Conservation (phyloP, 306 rosid species). For the Mucuna pruriens region DNA sequence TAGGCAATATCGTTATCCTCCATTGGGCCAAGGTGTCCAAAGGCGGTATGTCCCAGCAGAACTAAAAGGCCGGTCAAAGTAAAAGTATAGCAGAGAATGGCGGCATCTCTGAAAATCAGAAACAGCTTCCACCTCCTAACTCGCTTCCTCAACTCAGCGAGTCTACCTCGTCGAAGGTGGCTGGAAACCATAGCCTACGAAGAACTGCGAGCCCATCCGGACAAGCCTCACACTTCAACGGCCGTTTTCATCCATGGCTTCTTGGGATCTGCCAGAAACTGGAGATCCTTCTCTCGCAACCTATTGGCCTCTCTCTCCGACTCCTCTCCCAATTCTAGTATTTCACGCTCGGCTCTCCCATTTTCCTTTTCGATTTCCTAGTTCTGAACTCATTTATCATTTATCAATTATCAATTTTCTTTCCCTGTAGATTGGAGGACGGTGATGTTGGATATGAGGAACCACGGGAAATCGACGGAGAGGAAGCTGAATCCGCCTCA, state of each 20-base stretch:
- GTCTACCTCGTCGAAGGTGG: conserved; percentile 26
- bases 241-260: conserved; percentile 88
- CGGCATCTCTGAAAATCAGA: conserved; percentile 50
- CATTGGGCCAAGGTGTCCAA: neutral
- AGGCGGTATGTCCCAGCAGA: neutral
- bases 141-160: conserved; percentile 58
- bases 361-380: neutral
- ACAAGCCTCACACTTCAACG: conserved; percentile 66
- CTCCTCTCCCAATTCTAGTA: conserved; percentile 71
- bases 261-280: conserved; percentile 79
- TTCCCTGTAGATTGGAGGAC: conserved; percentile 68
- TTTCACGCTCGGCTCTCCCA: neutral
- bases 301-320: conserved; percentile 65
- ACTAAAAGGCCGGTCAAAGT: neutral
- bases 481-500: conserved; percentile 68
- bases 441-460: conserved; percentile 88
- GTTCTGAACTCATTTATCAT: neutral
- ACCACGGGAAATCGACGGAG: conserved; percentile 81
- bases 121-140: conserved; percentile 37
- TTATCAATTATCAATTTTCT: neutral
- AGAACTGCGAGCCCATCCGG: conserved; percentile 59
- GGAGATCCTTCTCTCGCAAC: conserved; percentile 82
- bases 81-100: conserved; percentile 49
- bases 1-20: neutral
- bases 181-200: conserved; percentile 78